These are phyloP conservation scores for Leishmania mexicana DNA, from an alignment of 208 protist genomes.

Conservation along the genomic window DNA sequence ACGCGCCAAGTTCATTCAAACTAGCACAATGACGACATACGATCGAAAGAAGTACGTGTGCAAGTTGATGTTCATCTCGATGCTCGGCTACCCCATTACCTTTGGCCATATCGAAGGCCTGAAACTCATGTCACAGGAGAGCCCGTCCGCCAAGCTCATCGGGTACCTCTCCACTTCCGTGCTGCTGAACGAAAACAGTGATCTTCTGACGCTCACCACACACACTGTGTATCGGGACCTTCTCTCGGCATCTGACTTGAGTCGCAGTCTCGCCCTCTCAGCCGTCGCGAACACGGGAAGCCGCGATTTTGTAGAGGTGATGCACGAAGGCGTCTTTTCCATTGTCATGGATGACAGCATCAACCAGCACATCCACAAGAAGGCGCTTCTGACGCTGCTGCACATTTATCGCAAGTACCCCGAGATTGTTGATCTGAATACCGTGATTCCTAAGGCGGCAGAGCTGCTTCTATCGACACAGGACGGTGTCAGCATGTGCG, in stretches of 20 bases:
- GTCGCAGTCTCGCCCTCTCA: constrained; percentile 95
- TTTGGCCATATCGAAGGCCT: constrained; percentile 99
- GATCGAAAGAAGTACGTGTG: constrained; percentile 99
- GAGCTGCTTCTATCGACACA: constrained; percentile 86
- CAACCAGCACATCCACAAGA: constrained; percentile 96
- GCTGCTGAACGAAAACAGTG: constrained; percentile 97
- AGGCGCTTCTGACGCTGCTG: constrained; percentile 97
- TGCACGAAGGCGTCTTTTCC: constrained; percentile 94
- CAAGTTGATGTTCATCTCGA: constrained; percentile 99
- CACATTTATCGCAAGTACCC: constrained; percentile 96
- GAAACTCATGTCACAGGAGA: constrained; percentile 95
- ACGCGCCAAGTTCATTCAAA: constrained; percentile 96
- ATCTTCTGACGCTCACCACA: constrained; percentile 98
- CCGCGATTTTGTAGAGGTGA: constrained; percentile 97
- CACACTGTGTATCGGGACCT: constrained; percentile 98
- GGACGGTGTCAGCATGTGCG: constrained; percentile 93
- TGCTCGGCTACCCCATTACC: constrained; percentile 99
- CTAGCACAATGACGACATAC: constrained; percentile 91
- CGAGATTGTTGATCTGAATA: constrained; percentile 74
- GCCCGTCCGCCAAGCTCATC: constrained; percentile 98
- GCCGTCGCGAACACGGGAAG: constrained; percentile 98
- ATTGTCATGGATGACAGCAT: constrained; percentile 88
- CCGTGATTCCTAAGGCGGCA: constrained; percentile 75
- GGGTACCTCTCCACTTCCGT: constrained; percentile 97
- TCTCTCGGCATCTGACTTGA: constrained; percentile 87